Conservation (phyloP, 179 eudicot genomes). For the Silene vulgaris region DNA sequence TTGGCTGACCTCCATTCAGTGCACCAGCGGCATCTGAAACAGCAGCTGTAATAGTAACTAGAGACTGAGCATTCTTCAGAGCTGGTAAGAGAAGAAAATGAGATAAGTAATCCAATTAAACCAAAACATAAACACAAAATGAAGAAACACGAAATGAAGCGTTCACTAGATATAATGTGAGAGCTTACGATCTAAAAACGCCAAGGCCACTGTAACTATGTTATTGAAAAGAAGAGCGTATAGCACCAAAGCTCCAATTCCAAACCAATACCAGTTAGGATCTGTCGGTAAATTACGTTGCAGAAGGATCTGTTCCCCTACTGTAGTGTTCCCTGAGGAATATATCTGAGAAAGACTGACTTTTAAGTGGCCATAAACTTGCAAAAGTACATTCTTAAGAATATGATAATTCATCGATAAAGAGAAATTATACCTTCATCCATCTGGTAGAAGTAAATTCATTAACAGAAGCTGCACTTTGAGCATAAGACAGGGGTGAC, state of each 20-base stretch:
- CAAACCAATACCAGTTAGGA: constrained; percentile 74
- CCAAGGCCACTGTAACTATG: constrained; percentile 55
- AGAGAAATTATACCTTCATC: constrained; percentile 48
- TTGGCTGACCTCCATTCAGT: constrained; percentile 32
- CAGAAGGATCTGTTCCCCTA: constrained; percentile 49
- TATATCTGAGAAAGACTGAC: constrained; percentile 37
- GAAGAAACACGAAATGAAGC: background rate
- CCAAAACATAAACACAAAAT: background rate
- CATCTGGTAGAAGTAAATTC: constrained; percentile 77
- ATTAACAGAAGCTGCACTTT: constrained; percentile 69
- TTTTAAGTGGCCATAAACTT: background rate
- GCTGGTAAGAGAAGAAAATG: constrained; percentile 39
- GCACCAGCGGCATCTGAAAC: constrained; percentile 26
- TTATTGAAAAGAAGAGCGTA: constrained; percentile 65
- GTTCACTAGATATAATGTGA: background rate
- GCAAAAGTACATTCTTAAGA: background rate
- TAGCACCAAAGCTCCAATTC: constrained; percentile 52
- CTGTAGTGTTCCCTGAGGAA: constrained; percentile 41
- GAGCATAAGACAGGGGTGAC: constrained; percentile 82
- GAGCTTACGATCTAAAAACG: constrained; percentile 67
- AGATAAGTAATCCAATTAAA: constrained; percentile 10
- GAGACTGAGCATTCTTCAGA: constrained; percentile 47
- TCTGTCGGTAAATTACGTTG: constrained; percentile 50
- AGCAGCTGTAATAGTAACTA: constrained; percentile 35
- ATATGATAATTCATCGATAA: background rate